Percentiles rank a stretch among this genome's conserved stretches.
Evolutionary conservation across 2,329 filamentous ascomycete genomes (phyloP).

Genomic region (Ophiostoma sp.): DNA sequence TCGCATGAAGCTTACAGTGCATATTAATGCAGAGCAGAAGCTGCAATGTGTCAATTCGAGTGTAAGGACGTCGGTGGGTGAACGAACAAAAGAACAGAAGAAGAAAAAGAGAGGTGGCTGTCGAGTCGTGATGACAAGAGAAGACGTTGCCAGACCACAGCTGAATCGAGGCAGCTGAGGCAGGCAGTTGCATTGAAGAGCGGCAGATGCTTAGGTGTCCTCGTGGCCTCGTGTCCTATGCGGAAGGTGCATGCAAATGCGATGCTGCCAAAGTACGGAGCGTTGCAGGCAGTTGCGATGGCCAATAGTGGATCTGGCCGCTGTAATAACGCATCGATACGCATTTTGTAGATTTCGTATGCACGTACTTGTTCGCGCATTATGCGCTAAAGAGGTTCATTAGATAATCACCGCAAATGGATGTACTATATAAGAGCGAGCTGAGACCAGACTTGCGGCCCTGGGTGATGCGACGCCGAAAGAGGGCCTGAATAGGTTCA

Average conservation of each 20-base stretch:
- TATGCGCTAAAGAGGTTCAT: not conserved
- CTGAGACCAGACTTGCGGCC: too few species aligned
- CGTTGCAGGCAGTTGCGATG: not conserved
- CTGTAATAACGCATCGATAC: slow-evolving; percentile 4
- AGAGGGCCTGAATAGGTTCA: slow-evolving; percentile 21
- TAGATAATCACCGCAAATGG: slow-evolving; percentile 16
- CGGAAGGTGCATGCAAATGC: slow-evolving; percentile 12
- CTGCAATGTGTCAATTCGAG: slow-evolving; percentile 3
- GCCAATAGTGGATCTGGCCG: not conserved
- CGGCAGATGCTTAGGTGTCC: slow-evolving; percentile 20
- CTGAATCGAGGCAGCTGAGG: slow-evolving; percentile 3
- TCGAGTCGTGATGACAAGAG: not conserved
- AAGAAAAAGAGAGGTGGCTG: not conserved
- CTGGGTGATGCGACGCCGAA: slow-evolving; percentile 20
- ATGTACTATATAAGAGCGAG: slow-evolving; percentile 10
- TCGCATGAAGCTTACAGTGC: slow-evolving; percentile 10
- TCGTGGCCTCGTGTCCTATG: slow-evolving; percentile 13
- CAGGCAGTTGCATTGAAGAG: not conserved
- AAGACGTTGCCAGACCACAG: not conserved
- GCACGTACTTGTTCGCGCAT: not conserved
- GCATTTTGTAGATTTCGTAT: not conserved
- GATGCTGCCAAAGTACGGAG: not conserved
- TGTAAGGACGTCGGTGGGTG: not conserved
- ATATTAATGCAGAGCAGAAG: not conserved
- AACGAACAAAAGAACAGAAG: not conserved